Conservation (phyloP, 305 asterid species). For the Fraxinus sp. region DNA sequence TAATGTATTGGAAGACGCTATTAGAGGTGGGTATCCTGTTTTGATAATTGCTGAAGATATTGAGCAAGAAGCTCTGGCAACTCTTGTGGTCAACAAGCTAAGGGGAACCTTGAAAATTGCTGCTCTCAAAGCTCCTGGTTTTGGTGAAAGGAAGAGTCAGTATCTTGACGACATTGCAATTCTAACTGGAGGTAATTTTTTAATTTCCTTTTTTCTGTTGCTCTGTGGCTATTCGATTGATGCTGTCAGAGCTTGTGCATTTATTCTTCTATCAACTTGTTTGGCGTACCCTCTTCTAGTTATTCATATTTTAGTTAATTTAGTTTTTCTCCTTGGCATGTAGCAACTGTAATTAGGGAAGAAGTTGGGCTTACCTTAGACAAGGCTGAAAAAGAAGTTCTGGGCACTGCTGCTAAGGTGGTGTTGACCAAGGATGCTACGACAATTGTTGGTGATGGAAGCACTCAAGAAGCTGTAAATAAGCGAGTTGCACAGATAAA, state of each 20-base stretch:
- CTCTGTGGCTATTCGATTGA: neutral
- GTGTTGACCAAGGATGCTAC: constrained; percentile 51
- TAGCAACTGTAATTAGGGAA: constrained; percentile 52
- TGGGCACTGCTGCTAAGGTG: constrained; percentile 51
- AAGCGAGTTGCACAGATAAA: constrained; percentile 44
- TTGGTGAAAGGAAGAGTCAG: constrained; percentile 52
- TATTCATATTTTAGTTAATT: neutral
- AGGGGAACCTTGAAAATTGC: constrained; percentile 51
- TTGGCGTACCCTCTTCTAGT: neutral
- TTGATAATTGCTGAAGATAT: constrained; percentile 52
- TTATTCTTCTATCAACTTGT: neutral
- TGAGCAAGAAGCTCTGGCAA: constrained; percentile 56
- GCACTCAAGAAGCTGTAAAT: constrained; percentile 48
- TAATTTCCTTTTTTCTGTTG: neutral
- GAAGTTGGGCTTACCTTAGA: constrained; percentile 45
- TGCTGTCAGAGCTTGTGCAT: neutral
- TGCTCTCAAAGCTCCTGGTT: constrained; percentile 57
- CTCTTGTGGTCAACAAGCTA: constrained; percentile 52
- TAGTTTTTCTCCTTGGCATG: constrained; percentile 10
- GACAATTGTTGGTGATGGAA: constrained; percentile 56
- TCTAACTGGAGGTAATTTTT: constrained; percentile 41
- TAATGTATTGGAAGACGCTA: constrained; percentile 46
- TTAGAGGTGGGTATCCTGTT: constrained; percentile 45
- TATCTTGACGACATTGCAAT: constrained; percentile 58
- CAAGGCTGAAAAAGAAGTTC: constrained; percentile 42